Conservation (phyloP, 2,329 filamentous ascomycete genomes). For the Periconia digitata region DNA sequence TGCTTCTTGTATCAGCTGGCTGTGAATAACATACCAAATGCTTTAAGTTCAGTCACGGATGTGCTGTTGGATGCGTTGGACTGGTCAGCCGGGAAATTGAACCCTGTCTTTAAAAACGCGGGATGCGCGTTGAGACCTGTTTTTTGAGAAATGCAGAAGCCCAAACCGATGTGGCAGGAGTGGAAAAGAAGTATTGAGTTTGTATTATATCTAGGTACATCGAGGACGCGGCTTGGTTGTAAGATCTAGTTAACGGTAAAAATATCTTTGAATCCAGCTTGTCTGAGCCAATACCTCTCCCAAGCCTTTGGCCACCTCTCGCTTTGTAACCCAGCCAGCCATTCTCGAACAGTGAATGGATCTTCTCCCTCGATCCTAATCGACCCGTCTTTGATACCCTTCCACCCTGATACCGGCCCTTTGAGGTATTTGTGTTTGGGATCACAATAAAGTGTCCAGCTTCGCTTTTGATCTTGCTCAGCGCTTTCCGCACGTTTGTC, state of each 20-base stretch:
- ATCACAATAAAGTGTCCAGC: slow-evolving; percentile 10
- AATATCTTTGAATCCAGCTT: slow-evolving; percentile 16
- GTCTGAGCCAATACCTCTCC: slow-evolving; percentile 18
- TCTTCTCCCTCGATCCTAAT: slow-evolving; percentile 10
- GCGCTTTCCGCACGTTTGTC: background rate
- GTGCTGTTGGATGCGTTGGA: slow-evolving; percentile 15
- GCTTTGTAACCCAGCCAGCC: slow-evolving; percentile 18
- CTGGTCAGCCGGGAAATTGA: slow-evolving; percentile 20
- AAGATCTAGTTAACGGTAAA: too few relatives aligned
- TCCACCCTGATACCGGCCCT: slow-evolving; percentile 18
- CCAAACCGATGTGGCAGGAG: too few relatives aligned
- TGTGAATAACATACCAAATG: slow-evolving; percentile 40
- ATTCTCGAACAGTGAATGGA: slow-evolving; percentile 14
- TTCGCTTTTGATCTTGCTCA: background rate
- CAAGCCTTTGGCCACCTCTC: slow-evolving; percentile 22
- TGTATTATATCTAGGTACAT: too few relatives aligned
- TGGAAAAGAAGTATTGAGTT: too few relatives aligned
- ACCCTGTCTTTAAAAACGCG: slow-evolving; percentile 25
- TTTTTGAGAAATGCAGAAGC: too few relatives aligned
- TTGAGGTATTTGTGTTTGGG: slow-evolving; percentile 18
- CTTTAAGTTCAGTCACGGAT: slow-evolving; percentile 14
- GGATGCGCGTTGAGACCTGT: slow-evolving; percentile 49
- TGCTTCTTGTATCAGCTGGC: slow-evolving; percentile 51
- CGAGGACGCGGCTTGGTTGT: too few relatives aligned
- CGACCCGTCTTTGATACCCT: slow-evolving; percentile 16